A percentile compares a stretch with the other conserved stretches of the same genome.
These are phyloP conservation scores for Clonostachys rosea DNA, from an alignment of 2,329 filamentous ascomycete species.

Conservation along the genomic window DNA sequence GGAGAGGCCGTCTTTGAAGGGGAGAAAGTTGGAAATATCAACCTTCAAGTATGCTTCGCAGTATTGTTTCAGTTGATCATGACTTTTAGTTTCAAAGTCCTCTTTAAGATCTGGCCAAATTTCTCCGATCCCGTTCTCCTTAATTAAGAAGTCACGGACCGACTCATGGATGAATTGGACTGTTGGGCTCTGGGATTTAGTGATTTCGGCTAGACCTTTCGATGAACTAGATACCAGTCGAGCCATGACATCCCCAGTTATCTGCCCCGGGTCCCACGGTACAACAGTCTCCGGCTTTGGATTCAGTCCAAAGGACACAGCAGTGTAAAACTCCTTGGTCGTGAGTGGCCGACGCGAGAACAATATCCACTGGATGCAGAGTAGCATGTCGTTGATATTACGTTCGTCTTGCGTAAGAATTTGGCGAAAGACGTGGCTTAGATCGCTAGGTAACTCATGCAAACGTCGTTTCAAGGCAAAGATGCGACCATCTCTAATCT, in stretches of 20 bases:
- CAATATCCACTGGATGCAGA: conserved; percentile 44
- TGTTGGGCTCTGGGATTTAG: conserved; percentile 11
- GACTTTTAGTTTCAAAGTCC: background rate
- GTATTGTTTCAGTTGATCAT: background rate
- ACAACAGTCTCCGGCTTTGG: conserved; percentile 2
- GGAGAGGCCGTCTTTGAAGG: background rate
- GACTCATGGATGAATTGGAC: conserved; percentile 44
- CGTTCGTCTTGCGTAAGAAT: conserved; percentile 38
- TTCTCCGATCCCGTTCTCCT: conserved; percentile 8
- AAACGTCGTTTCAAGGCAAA: conserved; percentile 18
- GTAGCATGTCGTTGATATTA: conserved; percentile 27
- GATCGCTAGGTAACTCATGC: conserved; percentile 22
- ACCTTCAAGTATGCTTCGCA: background rate
- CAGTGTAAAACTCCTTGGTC: conserved; percentile 34
- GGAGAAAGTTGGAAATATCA: too few species aligned
- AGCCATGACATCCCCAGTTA: conserved; percentile 16
- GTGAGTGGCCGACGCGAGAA: conserved; percentile 36
- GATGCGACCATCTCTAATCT: conserved; percentile 13
- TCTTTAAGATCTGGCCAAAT: background rate
- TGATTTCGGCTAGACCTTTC: conserved; percentile 35
- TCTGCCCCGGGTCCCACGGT: background rate
- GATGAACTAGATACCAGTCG: conserved; percentile 20
- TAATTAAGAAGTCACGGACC: conserved; percentile 35
- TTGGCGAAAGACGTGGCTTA: conserved; percentile 34
- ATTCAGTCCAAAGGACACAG: background rate